Evolutionary conservation across 225 moss, liverwort and hornwort species (phyloP), one percentile per base, ranked within the genome.

Genomic region (Climacium dendroides): DNA sequence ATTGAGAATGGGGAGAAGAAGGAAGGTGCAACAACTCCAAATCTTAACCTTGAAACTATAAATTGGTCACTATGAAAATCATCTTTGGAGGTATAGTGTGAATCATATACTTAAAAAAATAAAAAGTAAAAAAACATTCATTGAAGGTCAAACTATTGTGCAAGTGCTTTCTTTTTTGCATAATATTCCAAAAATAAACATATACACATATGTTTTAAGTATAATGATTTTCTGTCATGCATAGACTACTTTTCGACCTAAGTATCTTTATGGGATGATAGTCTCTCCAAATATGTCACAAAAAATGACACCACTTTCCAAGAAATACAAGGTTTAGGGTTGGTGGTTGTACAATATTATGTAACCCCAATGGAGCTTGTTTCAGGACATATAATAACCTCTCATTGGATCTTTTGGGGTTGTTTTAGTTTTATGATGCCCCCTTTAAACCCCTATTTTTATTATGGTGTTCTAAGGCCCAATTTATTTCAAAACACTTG

Each of bases 251-350:
- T 26, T 41, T 5, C 0, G 1, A 15, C 41, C 70, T 41, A 39
- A 0, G 6, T 0, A 0, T 41, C 8, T 0, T 69, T 70, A 5
- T 1, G 15, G 0, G 6, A 0, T 6, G 4, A 6, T 45, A 28
- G 41, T 8, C 10, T 29, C 28, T 0, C 6, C 10, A 17, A 73
- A 2, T 29, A 18, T 11, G 29, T 6, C 4, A 6, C 2, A 25
- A 71, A 43, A 9, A 3, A 43, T 5, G 7, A 47, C 6, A 47
- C 2, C 1, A 47, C 7, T 47, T 48, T 74, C 2, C 0, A 48
- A 30, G 3, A 74, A n/a, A 73, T 74, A 7, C 1, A 48, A 0
- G 1, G 0, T 43, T 41, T 15, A 39, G 15, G 11, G 10, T 4
- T 19, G 4, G 19, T 73, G 18, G 48, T 48, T 48, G 11, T 47